Evolutionary conservation across 2,329 filamentous ascomycete species (phyloP), one percentile per base, ranked within the genome.

Genomic region (Pseudogymnoascus sp.): DNA sequence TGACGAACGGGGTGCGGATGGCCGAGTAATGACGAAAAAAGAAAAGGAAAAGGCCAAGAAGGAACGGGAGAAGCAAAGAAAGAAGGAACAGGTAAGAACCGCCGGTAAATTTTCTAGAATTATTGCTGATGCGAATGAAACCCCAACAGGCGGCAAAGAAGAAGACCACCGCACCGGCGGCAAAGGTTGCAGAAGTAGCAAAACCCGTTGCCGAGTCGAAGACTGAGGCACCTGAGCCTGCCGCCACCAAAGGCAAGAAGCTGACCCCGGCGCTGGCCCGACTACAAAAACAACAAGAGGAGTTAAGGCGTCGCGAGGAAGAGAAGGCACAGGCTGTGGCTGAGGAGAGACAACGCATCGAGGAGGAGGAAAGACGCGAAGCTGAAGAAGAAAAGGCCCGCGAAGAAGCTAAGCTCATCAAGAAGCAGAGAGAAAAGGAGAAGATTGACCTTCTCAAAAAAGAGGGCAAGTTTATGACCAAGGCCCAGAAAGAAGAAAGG

Each of bases 11-110:
- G 84, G 76, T 6, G 81, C 80, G 3, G 80, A 80, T 64, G 88
- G 88, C 50, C 84, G 86, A 63, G 82, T 97, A 59, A 86, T 97
- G 79, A 96, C 91, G 40, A 99, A 97, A 84, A 95, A 96, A 64
- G 93, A 99, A 80, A 99, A 99, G 80, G 95, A 99, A 76, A 96
- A 91, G 78, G 82, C 93, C 72, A 97, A 93, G 83, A 99, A 97
- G 80, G 95, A 99, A 80, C 87, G 91, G 66, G 95, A 99, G 81
- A 99, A 99, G 86, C 90, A 95, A 79, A 84, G 93, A 69, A 99
- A 99, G 81, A 99, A 93, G 86, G 95, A 99, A 77, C 89, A 97
- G 85, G 91, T 95, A 75, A 64, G 80, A 35, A 56, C 29, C 16
- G 1, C 29, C 29, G 29, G 16, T 33, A 35, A 16, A 35, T 50